Evolutionary conservation across 2,329 filamentous ascomycete genomes (phyloP).

Genomic region (Fusarium sp.): DNA sequence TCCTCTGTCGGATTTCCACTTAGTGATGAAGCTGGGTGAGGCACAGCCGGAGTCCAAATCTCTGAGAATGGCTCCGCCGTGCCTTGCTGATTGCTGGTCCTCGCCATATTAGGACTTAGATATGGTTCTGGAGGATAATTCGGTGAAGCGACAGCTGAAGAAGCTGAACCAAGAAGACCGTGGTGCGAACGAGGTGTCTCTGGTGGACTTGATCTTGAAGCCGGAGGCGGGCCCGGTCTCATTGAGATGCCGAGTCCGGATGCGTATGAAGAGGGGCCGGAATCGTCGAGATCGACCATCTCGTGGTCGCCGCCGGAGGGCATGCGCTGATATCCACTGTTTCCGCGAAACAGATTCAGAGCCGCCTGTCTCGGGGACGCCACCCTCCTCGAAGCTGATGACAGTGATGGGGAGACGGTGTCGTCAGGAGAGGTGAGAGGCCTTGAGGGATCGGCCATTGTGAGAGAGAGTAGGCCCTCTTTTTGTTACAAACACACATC

Average conservation of each 20-base stretch:
- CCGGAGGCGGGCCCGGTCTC: slow-evolving; percentile 7
- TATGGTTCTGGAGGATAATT: slow-evolving; percentile 13
- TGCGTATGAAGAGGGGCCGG: slow-evolving; percentile 5
- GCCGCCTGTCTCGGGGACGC: slow-evolving; percentile 16
- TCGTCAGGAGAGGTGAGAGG: slow-evolving; percentile 22
- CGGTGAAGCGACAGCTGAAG: slow-evolving; percentile 1
- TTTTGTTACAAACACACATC: slow-evolving; percentile 9
- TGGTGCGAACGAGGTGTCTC: slow-evolving; percentile 39
- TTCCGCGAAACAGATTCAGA: slow-evolving; percentile 35
- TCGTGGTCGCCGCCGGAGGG: slow-evolving; percentile 34
- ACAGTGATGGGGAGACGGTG: background rate
- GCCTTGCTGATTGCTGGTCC: slow-evolving; percentile 3
- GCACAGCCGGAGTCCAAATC: slow-evolving; percentile 41
- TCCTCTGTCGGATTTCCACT: background rate
- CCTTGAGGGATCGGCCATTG: slow-evolving; percentile 34
- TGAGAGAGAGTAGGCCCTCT: background rate
- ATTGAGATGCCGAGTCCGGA: slow-evolving; percentile 37
- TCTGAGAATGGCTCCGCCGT: slow-evolving; percentile 33
- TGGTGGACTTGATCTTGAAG: slow-evolving; percentile 28
- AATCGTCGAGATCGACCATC: slow-evolving; percentile 29
- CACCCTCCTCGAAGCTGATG: slow-evolving; percentile 11
- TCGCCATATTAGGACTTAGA: slow-evolving; percentile 22
- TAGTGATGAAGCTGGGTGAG: slow-evolving; percentile 12
- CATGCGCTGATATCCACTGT: slow-evolving; percentile 39
- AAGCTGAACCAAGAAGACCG: slow-evolving; percentile 22